Conservation (phyloP, 164 flowering plant genomes). For the Nymphaea thermarum region DNA sequence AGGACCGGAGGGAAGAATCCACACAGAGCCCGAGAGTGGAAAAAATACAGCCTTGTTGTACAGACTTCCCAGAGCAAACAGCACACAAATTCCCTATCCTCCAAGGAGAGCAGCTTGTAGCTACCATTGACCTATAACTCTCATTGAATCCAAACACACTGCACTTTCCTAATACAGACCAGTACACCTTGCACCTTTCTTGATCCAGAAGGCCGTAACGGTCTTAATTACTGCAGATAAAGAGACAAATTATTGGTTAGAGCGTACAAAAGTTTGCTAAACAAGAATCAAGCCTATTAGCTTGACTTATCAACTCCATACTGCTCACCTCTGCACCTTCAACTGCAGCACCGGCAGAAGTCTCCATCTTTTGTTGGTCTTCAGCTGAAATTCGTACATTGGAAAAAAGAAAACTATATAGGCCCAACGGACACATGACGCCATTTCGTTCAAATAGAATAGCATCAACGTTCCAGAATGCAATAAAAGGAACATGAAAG, state of each 20-base stretch:
- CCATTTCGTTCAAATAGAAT: background rate
- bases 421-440: background rate
- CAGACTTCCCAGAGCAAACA: background rate
- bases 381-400: background rate
- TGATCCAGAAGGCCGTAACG: background rate
- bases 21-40: background rate
- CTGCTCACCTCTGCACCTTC: background rate
- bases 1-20: no score
- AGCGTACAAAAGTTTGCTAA: background rate
- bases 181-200: background rate
- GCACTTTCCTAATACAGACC: background rate
- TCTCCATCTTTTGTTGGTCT: background rate
- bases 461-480: no score
- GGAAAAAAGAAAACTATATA: background rate
- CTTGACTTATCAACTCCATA: background rate
- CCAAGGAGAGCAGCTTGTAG: background rate
- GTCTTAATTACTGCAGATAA: background rate
- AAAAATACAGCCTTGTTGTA: background rate
- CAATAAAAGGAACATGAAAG: background rate
- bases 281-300: background rate
- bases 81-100: background rate
- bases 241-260: background rate
- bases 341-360: background rate
- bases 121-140: background rate
- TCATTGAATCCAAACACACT: background rate